Conservation (phyloP, 768 basidiomycete genomes). For the Podaxis carcinomalis region DNA sequence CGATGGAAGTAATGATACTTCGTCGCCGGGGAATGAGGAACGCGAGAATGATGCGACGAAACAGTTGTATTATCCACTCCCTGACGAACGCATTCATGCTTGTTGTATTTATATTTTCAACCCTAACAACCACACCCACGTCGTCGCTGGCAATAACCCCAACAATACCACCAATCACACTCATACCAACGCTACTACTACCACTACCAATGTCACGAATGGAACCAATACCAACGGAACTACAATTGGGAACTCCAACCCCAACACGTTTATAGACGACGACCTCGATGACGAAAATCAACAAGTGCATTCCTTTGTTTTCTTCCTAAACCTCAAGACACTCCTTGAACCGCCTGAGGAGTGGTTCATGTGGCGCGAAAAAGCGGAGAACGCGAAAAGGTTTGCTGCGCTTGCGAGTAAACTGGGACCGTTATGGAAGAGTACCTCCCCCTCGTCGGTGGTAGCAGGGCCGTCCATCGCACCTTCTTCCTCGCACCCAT, state of each 20-base stretch:
- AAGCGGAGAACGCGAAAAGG: neutral
- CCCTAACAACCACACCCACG: conserved; percentile 21
- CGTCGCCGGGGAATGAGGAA: conserved; percentile 36
- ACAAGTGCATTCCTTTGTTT: conserved; percentile 43
- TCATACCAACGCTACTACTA: neutral
- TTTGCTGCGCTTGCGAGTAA: neutral
- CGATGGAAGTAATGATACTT: conserved; percentile 29
- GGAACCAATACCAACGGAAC: neutral
- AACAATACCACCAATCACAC: conserved; percentile 3
- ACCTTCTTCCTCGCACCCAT: neutral
- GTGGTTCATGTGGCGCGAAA: conserved; percentile 17
- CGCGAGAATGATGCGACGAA: conserved; percentile 26
- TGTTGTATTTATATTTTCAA: conserved; percentile 46
- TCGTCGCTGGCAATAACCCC: conserved; percentile 2
- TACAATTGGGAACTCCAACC: neutral
- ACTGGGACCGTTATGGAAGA: conserved; percentile 4
- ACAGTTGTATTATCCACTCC: conserved; percentile 40
- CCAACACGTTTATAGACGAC: neutral
- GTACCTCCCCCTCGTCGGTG: neutral
- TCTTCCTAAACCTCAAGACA: conserved; percentile 42
- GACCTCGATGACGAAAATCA: conserved; percentile 24
- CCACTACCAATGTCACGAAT: neutral
- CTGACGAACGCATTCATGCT: conserved; percentile 46
- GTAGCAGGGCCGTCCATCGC: too few relatives aligned
- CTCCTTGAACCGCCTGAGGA: conserved; percentile 29